Conservation (phyloP, 1,139 yeast genomes). For the Suhomyces atakaporum region DNA sequence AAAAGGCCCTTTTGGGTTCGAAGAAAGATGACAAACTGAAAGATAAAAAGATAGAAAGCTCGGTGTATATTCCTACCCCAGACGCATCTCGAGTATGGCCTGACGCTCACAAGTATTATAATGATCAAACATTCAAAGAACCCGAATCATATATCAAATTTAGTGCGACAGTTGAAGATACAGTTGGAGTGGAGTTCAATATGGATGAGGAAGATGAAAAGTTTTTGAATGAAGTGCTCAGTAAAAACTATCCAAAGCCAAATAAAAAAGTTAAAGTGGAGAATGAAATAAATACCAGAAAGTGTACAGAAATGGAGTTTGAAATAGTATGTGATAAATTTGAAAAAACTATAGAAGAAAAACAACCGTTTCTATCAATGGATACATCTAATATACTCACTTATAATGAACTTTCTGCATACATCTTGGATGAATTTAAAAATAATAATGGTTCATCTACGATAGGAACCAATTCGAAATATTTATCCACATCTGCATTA, state of each 20-base stretch:
- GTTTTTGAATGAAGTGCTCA: constrained; percentile 51
- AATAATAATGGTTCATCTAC: constrained; percentile 34
- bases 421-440: constrained; percentile 41
- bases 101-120: constrained; percentile 73
- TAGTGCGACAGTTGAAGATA: constrained; percentile 94
- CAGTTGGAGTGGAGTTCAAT: constrained; percentile 80
- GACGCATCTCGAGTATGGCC: constrained; percentile 87
- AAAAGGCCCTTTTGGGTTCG: constrained; percentile 54
- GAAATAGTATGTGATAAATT: constrained; percentile 75
- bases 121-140: constrained; percentile 58
- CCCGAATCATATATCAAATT: constrained; percentile 84
- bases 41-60: constrained; percentile 35
- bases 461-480: constrained; percentile 34
- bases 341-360: constrained; percentile 71
- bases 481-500: constrained; percentile 38
- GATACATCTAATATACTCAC: constrained; percentile 78
- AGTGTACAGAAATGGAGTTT: constrained; percentile 78
- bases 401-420: constrained; percentile 64
- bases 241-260: constrained; percentile 34
- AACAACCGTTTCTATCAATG: constrained; percentile 85
- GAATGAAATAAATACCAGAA: constrained; percentile 21
- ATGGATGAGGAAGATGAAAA: constrained; percentile 89
- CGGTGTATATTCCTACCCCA: constrained; percentile 93
- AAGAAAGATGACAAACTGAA: constrained; percentile 25
- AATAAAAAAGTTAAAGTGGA: constrained; percentile 18